Evolutionary conservation across 106 monocot genomes (phyloP).

Genomic region (Allium cepa): DNA sequence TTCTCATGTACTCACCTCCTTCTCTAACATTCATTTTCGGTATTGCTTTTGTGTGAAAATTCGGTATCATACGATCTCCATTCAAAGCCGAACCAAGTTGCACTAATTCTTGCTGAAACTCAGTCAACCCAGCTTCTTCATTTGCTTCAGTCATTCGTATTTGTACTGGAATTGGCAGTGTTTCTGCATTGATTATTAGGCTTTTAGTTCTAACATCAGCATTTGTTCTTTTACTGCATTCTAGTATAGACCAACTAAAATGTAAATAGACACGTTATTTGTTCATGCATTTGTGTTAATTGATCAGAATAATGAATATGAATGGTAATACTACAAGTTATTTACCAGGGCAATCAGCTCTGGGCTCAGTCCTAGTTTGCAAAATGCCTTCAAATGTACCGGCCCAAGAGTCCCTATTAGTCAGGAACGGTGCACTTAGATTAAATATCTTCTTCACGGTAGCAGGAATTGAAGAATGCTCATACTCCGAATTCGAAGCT

Average conservation of each 20-base stretch:
- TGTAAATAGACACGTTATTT: no score
- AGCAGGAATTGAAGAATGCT: conserved; percentile 87
- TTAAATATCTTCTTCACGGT: conserved; percentile 76
- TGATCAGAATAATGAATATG: background rate
- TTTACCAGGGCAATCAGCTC: conserved; percentile 79
- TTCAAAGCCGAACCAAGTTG: conserved; percentile 42
- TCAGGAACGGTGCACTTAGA: conserved; percentile 43
- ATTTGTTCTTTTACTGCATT: no score
- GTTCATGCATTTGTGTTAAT: no score
- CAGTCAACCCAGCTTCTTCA: conserved; percentile 31
- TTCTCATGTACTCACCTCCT: conserved; percentile 38
- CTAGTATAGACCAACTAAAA: no score
- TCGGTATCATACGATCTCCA: conserved; percentile 30
- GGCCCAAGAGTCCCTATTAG: conserved; percentile 79
- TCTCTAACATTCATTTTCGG: conserved; percentile 69
- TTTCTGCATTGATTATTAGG: conserved; percentile 19
- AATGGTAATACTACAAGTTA: no score
- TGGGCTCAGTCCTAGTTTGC: conserved; percentile 49
- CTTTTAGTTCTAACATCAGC: no score
- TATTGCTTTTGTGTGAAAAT: conserved; percentile 13
- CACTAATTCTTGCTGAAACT: conserved; percentile 69
- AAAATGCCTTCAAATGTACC: conserved; percentile 78
- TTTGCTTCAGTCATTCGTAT: conserved; percentile 18
- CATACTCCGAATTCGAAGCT: conserved; percentile 61
- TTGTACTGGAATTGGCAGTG: conserved; percentile 32